Percentiles rank a stretch among this genome's conserved stretches.
phyloP scores from a whole-genome alignment of 495 filamentous ascomycete genomes.

The Lasiosphaeria miniovina region DNA sequence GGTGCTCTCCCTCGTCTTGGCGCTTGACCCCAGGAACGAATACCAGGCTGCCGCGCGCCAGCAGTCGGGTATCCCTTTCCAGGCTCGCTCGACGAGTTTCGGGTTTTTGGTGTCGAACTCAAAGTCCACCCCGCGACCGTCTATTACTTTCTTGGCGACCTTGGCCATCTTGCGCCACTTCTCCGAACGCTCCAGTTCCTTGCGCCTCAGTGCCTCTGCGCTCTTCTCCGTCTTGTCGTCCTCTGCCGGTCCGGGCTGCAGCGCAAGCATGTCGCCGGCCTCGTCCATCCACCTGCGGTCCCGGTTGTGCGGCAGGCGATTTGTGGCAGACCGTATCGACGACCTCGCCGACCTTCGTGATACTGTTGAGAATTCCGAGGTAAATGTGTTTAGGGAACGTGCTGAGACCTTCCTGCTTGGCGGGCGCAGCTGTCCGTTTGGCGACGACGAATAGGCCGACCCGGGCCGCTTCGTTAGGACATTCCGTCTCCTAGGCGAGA shows the following conservation, averaged over 20 bases:
- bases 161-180: constrained; percentile 98
- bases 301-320: constrained; percentile 71
- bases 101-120: constrained; percentile 81
- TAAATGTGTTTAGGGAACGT: constrained; percentile 50
- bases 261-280: constrained; percentile 84
- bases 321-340: constrained; percentile 62
- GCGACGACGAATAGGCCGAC: constrained; percentile 36
- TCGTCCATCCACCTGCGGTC: constrained; percentile 76
- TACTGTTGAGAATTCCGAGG: constrained; percentile 48
- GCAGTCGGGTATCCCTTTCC: constrained; percentile 97
- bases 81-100: constrained; percentile 86
- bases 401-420: constrained; percentile 50
- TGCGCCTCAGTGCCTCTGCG: constrained; percentile 62
- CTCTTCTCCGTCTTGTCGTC: constrained; percentile 56
- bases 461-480: constrained; percentile 40
- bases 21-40: constrained; percentile 82
- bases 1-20: constrained; percentile 58
- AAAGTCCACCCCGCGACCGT: constrained; percentile 82
- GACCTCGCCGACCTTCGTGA: constrained; percentile 56
- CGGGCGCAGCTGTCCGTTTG: constrained; percentile 31
- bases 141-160: constrained; percentile 44
- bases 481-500: constrained; percentile 38
- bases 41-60: constrained; percentile 95
- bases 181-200: constrained; percentile 80
- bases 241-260: constrained; percentile 65